Base-by-base conservation (phyloP, 805 yeast genomes). In the Myxozyma melibiosi region DNA sequence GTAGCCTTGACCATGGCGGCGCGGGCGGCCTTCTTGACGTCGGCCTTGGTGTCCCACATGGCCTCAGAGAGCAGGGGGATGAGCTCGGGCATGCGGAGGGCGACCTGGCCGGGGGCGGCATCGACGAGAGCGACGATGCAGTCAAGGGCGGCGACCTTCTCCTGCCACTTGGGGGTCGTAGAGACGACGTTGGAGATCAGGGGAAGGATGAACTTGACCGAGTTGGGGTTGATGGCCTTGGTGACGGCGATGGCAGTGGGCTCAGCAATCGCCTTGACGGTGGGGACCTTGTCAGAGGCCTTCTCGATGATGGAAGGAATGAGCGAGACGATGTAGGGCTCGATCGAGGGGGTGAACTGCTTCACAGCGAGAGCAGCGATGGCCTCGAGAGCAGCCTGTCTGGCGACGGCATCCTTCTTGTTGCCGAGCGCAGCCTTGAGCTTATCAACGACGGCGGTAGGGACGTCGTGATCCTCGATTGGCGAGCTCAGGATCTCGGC, bases 21-120 rank as follows among this genome's bases (percentile, higher is more conserved):
- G 70, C 94, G 88, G 66, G 99, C 98, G 75, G 95, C 96, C 69
- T 81, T 83, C 86, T 94, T 94, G 75, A 94, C 99, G 74, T 94
- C 98, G 79, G 83, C 82, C 86, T 94, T 94, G 79, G 99, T 94
- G 80, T 94, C 99, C 99, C 99, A 94, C 98, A 94, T 94, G 72
- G 97, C 90, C 83, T 94, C 99, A 70, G 99, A 94, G 72, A 94
- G 81, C 68, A 86, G 94, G 78, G 99, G 99, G 72, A 94, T 92
- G 76, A 94, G 85, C 83, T 94, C 98, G 73, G 98, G 96, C 98
- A 94, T 94, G 84, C 99, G 90, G 73, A 94, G 84, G 70, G 99
- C 96, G 69, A 94, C 81, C 83, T 91, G 99, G 70, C 79, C 87
- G 78, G 91, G 92, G 70, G 99, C 97, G 68, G 90, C 82, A 74